These are phyloP conservation scores for Candida takata DNA, from an alignment of 805 yeast species.

Conservation along the genomic window DNA sequence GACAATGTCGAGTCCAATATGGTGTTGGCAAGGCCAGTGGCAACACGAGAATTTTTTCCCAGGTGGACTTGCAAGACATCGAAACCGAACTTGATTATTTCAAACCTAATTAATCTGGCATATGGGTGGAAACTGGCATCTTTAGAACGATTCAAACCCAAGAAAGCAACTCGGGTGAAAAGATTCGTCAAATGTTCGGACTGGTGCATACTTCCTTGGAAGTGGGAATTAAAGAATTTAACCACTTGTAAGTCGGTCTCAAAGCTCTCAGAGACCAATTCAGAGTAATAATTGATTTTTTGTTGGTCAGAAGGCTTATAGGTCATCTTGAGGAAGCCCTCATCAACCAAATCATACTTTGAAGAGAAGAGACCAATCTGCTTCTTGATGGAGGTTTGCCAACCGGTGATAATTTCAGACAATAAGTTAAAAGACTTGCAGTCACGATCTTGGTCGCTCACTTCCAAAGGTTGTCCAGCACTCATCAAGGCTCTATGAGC, in stretches of 20 bases:
- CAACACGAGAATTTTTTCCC: conserved; percentile 40
- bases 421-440: conserved; percentile 48
- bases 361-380: conserved; percentile 60
- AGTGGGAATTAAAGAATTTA: conserved; percentile 62
- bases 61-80: conserved; percentile 54
- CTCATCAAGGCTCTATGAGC: conserved; percentile 46
- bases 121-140: conserved; percentile 78
- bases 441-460: conserved; percentile 20
- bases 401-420: conserved; percentile 59
- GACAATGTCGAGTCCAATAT: conserved; percentile 62
- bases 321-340: conserved; percentile 74
- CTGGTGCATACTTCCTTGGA: conserved; percentile 71
- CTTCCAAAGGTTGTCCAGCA: conserved; percentile 62
- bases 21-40: conserved; percentile 33
- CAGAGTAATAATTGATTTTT: conserved; percentile 45
- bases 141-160: conserved; percentile 45
- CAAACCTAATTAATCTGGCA: conserved; percentile 69
- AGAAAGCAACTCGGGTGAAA: conserved; percentile 53
- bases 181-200: conserved; percentile 62
- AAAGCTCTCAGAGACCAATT: conserved; percentile 38
- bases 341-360: conserved; percentile 43
- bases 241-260: conserved; percentile 69
- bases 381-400: conserved; percentile 59
- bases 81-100: conserved; percentile 60
- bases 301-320: conserved; percentile 77